Base-by-base conservation (phyloP, 73 alveolate species). In the Paramecium tetraurelia region DNA sequence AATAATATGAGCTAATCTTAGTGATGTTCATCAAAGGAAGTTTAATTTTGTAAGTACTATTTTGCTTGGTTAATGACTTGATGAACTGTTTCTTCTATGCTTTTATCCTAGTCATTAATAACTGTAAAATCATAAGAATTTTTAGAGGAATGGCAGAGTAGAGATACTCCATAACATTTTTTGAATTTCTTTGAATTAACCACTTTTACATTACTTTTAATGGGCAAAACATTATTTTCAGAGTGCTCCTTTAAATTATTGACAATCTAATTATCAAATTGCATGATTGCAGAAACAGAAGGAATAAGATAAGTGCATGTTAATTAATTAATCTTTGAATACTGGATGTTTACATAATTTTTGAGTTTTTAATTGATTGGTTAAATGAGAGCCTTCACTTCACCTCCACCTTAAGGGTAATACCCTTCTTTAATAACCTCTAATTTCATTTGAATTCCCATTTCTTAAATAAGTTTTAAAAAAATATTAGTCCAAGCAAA, bases 121-220 rank as follows among this genome's bases (percentile, higher is more conserved):
- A 7, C 9, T 27, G 84, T 63, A 27, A 31, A 33, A 63, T 63
- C 84, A 63, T 63, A 63, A 1, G 84, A 63, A 24, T 63, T 63
- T 63, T 31, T 63, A 6, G 41, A 31, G 27, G 84, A 63, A 63
- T 63, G 84, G 24, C 84, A 31, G 3, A 63, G 46, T 6, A 63
- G 27, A 27, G 84, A 14, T 63, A 63, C 46, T 31, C 84, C 84
- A 63, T 63, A 63, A 63, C 84, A 63, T 63, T 63, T 63, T 63
- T 63, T 63, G 31, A 63, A 63, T 63, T 63, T 63, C n/a, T 63
- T 63, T 63, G 84, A 63, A 33, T 63, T 63, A 14, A 63, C 48
- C 0, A 63, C 46, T 9, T 63, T 63, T 0, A 63, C 9, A 27
- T 63, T 24, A 3, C 84, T 63, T 33, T 63, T 63, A 3, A 63